Conservation (phyloP, 352 stramenopile species). For the Globisporangium lucens region DNA sequence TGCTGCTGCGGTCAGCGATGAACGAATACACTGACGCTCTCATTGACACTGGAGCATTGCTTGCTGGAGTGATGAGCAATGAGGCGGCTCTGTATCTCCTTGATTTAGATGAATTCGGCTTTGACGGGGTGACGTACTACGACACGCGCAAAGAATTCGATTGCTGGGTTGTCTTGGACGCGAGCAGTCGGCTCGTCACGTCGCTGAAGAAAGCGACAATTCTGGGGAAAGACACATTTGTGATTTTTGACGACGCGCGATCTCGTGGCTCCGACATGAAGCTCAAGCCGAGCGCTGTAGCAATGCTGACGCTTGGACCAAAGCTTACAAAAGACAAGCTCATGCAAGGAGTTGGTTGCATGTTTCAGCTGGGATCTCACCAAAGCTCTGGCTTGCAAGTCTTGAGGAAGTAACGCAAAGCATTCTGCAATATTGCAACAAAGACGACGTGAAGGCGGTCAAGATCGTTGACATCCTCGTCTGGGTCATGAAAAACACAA, state of each 20-base stretch:
- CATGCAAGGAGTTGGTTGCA: constrained; percentile 89
- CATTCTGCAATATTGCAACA: constrained; percentile 24
- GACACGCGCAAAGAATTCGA: constrained; percentile 46
- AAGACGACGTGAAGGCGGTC: constrained; percentile 14
- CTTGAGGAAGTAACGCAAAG: constrained; percentile 65
- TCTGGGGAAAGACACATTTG: constrained; percentile 80
- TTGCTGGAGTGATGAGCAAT: constrained; percentile 60
- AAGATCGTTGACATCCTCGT: constrained; percentile 51
- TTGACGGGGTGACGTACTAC: constrained; percentile 80
- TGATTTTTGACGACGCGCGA: constrained; percentile 91
- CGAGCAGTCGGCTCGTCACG: constrained; percentile 32
- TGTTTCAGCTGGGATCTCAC: constrained; percentile 70
- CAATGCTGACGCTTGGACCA: constrained; percentile 81
- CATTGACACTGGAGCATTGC: constrained; percentile 83
- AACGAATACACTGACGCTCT: constrained; percentile 50
- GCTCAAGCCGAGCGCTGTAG: constrained; percentile 55
- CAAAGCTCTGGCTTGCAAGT: constrained; percentile 68
- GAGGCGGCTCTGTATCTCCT: constrained; percentile 55
- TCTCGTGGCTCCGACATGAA: constrained; percentile 90
- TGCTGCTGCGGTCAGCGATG: constrained; percentile 39
- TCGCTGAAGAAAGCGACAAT: constrained; percentile 66
- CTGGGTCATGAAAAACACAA: constrained; percentile 88
- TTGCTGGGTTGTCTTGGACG: constrained; percentile 81
- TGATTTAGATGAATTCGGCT: constrained; percentile 20
- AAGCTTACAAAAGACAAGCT: constrained; percentile 91